Evolutionary conservation across 805 yeast genomes (phyloP), one percentile per base, ranked within the genome.

Genomic region (Alloascoidea africana): DNA sequence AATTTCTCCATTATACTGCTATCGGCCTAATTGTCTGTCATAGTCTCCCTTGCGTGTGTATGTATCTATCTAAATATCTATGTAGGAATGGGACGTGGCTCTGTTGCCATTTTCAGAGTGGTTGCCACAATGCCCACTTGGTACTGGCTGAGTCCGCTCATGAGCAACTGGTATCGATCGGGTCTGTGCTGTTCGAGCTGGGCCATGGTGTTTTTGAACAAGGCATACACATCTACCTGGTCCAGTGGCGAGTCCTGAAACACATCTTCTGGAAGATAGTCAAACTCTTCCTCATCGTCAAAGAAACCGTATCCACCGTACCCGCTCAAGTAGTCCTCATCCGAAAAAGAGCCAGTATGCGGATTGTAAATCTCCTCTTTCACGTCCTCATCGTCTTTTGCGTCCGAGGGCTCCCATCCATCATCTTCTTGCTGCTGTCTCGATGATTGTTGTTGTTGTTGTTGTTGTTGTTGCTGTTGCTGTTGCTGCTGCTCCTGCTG

Each of bases 261-360:
- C 5, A 95, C 75, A 51, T 81, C 95, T 50, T 87, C 96, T 35
- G n/a, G n/a, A n/a, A n/a, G n/a, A n/a, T n/a, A n/a, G n/a, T 76
- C 75, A 34, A 82, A 65, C 5, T 81, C 91, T 36, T 80, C 91
- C 37, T 73, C 76, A 5, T 73, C 74, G 45, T 72, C 79, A 23
- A 16, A 79, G 68, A 53, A 81, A 80, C n/a, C n/a, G n/a, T n/a
- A n/a, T 35, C 19, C 47, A 49, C 18, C 37, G 38, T n/a, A 45
- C 33, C 2, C n/a, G n/a, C n/a, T n/a, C n/a, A n/a, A n/a, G n/a
- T n/a, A n/a, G n/a, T n/a, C n/a, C n/a, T n/a, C n/a, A n/a, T n/a
- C n/a, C n/a, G n/a, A n/a, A n/a, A n/a, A n/a, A n/a, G n/a, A n/a
- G n/a, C n/a, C n/a, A n/a, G n/a, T n/a, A n/a, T n/a, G n/a, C n/a